Base-by-base conservation (phyloP, 2,329 filamentous ascomycete genomes). In the Trichoderma hamatum region DNA sequence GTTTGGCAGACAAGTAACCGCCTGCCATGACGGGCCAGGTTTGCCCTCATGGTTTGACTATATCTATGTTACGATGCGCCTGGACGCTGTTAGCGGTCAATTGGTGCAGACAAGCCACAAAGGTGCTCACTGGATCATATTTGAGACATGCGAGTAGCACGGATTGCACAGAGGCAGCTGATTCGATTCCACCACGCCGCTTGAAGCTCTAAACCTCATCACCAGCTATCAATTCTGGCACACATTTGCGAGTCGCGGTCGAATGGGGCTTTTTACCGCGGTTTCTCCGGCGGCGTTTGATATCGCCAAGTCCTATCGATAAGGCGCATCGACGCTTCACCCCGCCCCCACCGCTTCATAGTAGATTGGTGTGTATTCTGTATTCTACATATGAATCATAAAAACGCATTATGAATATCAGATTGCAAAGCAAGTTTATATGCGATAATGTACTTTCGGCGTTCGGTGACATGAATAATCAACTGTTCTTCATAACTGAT, bases 1-100 rank as follows among this genome's bases (percentile, higher is more conserved):
- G 76, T 71, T 59, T 77, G 79, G 73, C 75, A 74, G 74, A 78
- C 74, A 71, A 81, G 75, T 72, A 80, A 75, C 73, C 80, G 79
- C 76, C 76, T 80, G 76, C 80, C 80, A 78, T 83, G 80, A 73
- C 81, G 81, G 78, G 81, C 80, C 73, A 83, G 73, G 72, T 78
- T 78, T 75, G 81, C 80, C 80, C 82, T 82, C 82, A 83, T 83
- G 74, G 72, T 82, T 56, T 76, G 73, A 76, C 51, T 75, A 67
- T 70, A 51, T 75, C 72, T 77, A 74, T 74, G 72, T 73, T 67
- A 72, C 71, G 54, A 70, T 63, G 72, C 36, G 67, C 52, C 69
- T 67, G 49, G 58, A 34, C 14, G 7, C 34, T 39, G 56, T 70
- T 32, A 70, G 67, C 52, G 19, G 52, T 36, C 62, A 69, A 69